phyloP scores from a whole-genome alignment of 2,329 filamentous ascomycete species.

The Ophiobolus disseminans region DNA sequence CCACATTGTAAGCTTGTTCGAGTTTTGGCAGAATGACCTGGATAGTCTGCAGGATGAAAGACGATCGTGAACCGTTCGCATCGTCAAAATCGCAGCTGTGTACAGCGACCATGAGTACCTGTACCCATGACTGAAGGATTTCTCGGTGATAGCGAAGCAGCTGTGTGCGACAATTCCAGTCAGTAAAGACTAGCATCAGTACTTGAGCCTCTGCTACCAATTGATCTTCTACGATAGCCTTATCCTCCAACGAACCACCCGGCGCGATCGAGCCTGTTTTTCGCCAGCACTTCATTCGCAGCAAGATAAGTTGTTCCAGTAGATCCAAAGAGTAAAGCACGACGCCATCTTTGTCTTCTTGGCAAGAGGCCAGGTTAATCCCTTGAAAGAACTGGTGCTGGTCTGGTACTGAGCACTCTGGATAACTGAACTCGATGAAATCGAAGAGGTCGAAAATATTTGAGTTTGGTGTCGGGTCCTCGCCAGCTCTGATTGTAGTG shows the following conservation, averaged over 20 bases:
- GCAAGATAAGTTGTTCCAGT: constrained; percentile 74
- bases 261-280: constrained; percentile 47
- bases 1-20: constrained; percentile 75
- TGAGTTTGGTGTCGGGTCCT: constrained; percentile 70
- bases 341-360: constrained; percentile 63
- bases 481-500: constrained; percentile 70
- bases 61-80: constrained; percentile 70
- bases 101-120: constrained; percentile 82
- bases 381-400: constrained; percentile 67
- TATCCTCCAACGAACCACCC: not conserved
- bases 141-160: constrained; percentile 65
- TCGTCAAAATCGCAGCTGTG: constrained; percentile 81
- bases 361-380: constrained; percentile 71
- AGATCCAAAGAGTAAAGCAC: constrained; percentile 72
- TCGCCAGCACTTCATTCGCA: constrained; percentile 70
- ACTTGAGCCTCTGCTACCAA: constrained; percentile 56
- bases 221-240: constrained; percentile 43
- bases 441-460: constrained; percentile 94
- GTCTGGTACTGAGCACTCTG: constrained; percentile 57
- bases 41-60: constrained; percentile 83
- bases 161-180: constrained; percentile 68
- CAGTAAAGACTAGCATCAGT: constrained; percentile 66
- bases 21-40: constrained; percentile 89
- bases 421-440: constrained; percentile 74
- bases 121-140: constrained; percentile 82